These are phyloP conservation scores for Ogataea ramenticola DNA, from an alignment of 805 yeast species.

Conservation along the genomic window DNA sequence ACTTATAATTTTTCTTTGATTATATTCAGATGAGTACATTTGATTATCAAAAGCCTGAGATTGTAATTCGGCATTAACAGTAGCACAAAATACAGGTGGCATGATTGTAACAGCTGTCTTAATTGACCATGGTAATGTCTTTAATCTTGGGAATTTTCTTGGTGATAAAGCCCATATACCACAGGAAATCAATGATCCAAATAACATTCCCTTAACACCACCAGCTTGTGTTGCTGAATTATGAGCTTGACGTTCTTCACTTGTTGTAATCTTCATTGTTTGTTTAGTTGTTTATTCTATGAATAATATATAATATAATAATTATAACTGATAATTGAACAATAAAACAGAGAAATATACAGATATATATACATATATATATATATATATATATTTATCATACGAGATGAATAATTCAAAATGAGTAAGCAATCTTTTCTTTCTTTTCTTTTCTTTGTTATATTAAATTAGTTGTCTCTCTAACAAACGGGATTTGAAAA, in stretches of 20 bases:
- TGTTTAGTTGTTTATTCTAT: no score
- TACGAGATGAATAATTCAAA: no score
- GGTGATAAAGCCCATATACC: constrained; percentile 48
- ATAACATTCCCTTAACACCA: constrained; percentile 50
- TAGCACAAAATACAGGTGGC: constrained; percentile 58
- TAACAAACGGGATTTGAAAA: no score
- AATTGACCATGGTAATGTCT: constrained; percentile 46
- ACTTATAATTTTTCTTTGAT: constrained; percentile 32
- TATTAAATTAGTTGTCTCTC: no score
- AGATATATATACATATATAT: no score
- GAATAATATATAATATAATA: no score
- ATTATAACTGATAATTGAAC: no score
- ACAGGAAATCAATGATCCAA: constrained; percentile 52
- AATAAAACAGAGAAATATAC: no score
- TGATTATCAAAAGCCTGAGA: constrained; percentile 59
- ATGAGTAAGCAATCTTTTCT: no score
- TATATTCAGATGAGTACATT: constrained; percentile 45
- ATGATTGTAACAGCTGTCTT: constrained; percentile 59
- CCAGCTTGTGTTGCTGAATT: constrained; percentile 50
- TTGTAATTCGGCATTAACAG: constrained; percentile 64
- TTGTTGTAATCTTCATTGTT: constrained; percentile 58
- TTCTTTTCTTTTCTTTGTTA: no score
- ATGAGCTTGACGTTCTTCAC: constrained; percentile 64
- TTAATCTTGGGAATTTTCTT: constrained; percentile 33
- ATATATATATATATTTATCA: no score